Conservation (phyloP, 495 filamentous ascomycete genomes). For the Aspergillus egyptiacus region DNA sequence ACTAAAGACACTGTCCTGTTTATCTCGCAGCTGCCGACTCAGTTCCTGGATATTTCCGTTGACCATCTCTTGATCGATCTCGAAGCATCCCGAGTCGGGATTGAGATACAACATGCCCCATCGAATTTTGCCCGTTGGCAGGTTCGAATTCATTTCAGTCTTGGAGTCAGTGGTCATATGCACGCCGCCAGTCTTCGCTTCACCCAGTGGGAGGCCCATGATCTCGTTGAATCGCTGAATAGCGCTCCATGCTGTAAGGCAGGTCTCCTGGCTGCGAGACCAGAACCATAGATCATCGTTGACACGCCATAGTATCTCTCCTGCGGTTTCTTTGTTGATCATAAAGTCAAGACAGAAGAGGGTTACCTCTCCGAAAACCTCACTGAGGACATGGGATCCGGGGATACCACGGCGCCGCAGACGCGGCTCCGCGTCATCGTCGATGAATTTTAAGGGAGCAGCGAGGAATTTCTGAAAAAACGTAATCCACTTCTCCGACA, state of each 20-base stretch:
- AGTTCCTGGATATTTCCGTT: conserved; percentile 8
- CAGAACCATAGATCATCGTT: conserved; percentile 17
- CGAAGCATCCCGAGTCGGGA: conserved; percentile 11
- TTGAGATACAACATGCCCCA: conserved; percentile 18
- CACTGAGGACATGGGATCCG: conserved; percentile 10
- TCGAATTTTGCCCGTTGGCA: conserved; percentile 9
- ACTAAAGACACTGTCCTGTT: conserved; percentile 11
- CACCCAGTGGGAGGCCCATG: conserved; percentile 6
- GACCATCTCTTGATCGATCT: conserved; percentile 16
- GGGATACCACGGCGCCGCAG: conserved; percentile 10
- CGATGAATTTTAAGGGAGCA: conserved; percentile 8
- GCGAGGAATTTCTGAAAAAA: conserved; percentile 11
- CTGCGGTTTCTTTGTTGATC: conserved; percentile 10
- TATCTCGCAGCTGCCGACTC: neutral
- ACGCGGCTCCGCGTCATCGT: conserved; percentile 8
- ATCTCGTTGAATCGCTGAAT: conserved; percentile 10
- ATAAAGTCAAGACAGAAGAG: conserved; percentile 16
- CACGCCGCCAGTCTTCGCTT: neutral
- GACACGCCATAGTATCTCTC: conserved; percentile 12
- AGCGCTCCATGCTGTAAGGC: conserved; percentile 7
- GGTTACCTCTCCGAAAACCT: conserved; percentile 13
- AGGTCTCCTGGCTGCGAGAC: conserved; percentile 4
- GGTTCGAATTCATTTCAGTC: neutral
- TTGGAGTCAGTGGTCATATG: neutral
- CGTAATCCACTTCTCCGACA: conserved; percentile 9